Evolutionary conservation across 169 alveolate species (phyloP), one percentile per base, ranked within the genome.

Genomic region (Cryptosporidium muris): DNA sequence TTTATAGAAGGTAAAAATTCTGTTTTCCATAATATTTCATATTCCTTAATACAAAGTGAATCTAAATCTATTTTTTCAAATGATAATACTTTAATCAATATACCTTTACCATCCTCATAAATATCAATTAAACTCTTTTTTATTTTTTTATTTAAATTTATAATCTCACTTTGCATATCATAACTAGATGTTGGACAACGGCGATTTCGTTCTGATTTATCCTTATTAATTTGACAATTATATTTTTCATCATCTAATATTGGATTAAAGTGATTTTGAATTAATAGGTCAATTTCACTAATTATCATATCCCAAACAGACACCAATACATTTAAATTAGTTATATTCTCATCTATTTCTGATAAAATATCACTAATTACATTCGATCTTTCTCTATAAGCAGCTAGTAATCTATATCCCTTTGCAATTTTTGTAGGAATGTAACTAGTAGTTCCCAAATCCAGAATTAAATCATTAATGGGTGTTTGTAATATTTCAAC

Each of bases 221-320:
- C 9, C 25, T 25, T 0, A 25, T 25, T 25, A 25, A 25, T 60
- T 34, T 34, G 42, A 38, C 11, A 4, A 14, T n/a, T 51, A 5
- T 0, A 4, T 1, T 37, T 16, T 4, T 43, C 45, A 11, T n/a
- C 38, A 36, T 54, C 85, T n/a, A 58, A 8, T 6, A 74, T 51
- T 1, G 85, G 85, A 9, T 56, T 38, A 8, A 74, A 6, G 12
- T 74, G 85, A 45, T 74, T 63, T 37, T 74, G 54, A 34, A 58
- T 43, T 0, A 74, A 51, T 60, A 58, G 42, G 25, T 56, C 51
- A 12, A 74, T 8, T 49, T 74, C 85, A 34, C 49, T 74, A 7
- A 56, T 54, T n/a, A 74, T 11, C 14, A 58, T 58, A 40, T 63
- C 45, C 67, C 67, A 74, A 1, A 62, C 34, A 36, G 3, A 43